Evolutionary conservation across 2,329 filamentous ascomycete genomes (phyloP), one percentile per base, ranked within the genome.

Genomic region (Ophiognomonia clavigignenti-juglandacearum): DNA sequence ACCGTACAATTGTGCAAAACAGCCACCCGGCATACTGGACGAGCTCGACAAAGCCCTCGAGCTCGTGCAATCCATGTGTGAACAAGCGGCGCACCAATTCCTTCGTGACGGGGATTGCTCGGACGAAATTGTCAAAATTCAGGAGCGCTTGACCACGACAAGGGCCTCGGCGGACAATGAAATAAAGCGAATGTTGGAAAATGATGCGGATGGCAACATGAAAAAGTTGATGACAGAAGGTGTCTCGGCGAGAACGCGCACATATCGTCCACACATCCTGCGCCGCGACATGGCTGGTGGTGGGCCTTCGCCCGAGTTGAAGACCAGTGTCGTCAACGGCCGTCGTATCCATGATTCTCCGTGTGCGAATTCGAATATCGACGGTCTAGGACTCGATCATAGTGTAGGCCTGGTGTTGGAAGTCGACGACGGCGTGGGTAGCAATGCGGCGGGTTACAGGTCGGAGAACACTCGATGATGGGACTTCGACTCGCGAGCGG

Each of bases 71-170:
- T 77, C 77, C 47, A 79, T 90, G 57, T 95, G 88, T 62, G 91
- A 96, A 67, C 83, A 83, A 45, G 91, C 86, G 3, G 91, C 91
- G 0, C 90, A 95, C 60, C 88, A 95, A 59, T 89, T 93, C 52
- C 73, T 96, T n/a, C 82, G 91, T 20, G 86, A 90, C 44, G 91
- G 90, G 10, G 85, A 93, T 59, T 96, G 91, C 65, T 77, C 73
- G n/a, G 77, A 80, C 16, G 88, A 95, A 63, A 76, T 96, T 32
- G 72, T 74, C 22, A 83, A 81, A 39, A 85, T 91, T 44, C 79
- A 82, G 59, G 71, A 74, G 48, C 79, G 81, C 14, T 77, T 95
- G 36, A 67, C 68, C 8, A 75, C 83, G 46, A 81, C 89, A 1
- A 71, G 82, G 42, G 75, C 78, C 26, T 68, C 80, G 44, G 81